phyloP scores from a whole-genome alignment of 164 flowering plant genomes.

The Sedum album region DNA sequence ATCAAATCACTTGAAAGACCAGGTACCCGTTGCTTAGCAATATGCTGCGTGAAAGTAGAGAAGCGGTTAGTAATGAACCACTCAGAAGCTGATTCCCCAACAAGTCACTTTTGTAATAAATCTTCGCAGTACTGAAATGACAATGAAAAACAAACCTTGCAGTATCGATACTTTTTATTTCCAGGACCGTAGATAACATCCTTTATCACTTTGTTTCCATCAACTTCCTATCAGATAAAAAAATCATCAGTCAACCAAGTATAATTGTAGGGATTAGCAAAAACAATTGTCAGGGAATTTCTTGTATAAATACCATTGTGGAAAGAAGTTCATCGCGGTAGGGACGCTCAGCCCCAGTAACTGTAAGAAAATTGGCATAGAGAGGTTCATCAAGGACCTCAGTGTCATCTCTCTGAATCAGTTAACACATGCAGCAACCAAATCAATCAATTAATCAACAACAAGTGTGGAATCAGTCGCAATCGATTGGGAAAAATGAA shows the following conservation, averaged over 20 bases:
- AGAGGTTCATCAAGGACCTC: constrained; percentile 98
- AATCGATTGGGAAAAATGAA: neutral
- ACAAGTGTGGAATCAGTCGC: neutral
- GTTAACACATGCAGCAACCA: neutral
- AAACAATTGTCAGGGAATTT: too few relatives aligned
- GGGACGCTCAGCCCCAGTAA: constrained; percentile 69
- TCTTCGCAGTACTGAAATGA: neutral
- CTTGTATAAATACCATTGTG: constrained; percentile 52
- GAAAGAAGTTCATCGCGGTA: constrained; percentile 71
- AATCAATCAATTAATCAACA: neutral
- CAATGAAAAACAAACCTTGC: neutral
- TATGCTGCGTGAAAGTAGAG: constrained; percentile 44
- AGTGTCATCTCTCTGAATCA: constrained; percentile 70
- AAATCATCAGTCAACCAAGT: neutral
- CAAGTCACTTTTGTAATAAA: neutral
- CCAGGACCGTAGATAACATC: constrained; percentile 82
- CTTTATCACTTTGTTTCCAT: constrained; percentile 52
- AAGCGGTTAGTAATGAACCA: neutral
- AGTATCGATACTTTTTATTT: constrained; percentile 7
- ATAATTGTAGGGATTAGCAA: too few relatives aligned
- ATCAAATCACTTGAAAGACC: constrained; percentile 53
- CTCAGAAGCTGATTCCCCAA: neutral
- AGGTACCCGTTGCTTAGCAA: constrained; percentile 61
- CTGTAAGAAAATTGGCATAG: constrained; percentile 66
- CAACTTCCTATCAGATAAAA: neutral